A percentile compares a stretch with the other conserved stretches of the same genome.
phyloP scores from a whole-genome alignment of 495 filamentous ascomycete genomes.

The Penicillium odoratum region DNA sequence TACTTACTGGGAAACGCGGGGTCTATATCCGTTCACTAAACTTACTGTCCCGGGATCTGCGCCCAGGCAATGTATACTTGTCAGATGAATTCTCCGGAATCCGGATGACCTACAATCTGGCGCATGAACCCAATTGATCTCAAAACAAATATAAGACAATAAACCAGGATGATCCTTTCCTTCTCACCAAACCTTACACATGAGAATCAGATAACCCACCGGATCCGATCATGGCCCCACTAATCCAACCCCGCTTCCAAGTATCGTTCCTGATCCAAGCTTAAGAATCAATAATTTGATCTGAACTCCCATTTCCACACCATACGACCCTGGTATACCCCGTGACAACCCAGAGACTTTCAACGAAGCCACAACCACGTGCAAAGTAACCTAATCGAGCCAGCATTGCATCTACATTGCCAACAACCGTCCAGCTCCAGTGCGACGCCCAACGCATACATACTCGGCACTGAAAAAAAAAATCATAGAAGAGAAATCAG shows the following conservation, averaged over 20 bases:
- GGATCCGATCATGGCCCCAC: conserved; percentile 6
- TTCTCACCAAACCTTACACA: not conserved
- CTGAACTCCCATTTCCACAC: not conserved
- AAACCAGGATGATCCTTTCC: conserved; percentile 1
- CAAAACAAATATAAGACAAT: not conserved
- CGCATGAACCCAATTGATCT: not conserved
- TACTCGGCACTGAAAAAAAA: not conserved
- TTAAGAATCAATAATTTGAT: not conserved
- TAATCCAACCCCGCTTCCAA: not conserved
- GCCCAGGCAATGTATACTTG: not conserved
- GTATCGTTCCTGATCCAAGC: conserved; percentile 3
- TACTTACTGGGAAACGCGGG: too few relatives aligned
- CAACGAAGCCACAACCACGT: not conserved
- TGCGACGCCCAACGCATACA: not conserved
- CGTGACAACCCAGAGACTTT: not conserved
- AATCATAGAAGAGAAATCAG: not conserved
- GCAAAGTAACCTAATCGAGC: not conserved
- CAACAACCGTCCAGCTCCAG: not conserved
- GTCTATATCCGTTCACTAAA: too few relatives aligned
- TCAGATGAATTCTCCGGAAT: not conserved
- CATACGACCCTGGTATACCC: not conserved
- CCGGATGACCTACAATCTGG: not conserved
- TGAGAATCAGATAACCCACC: conserved; percentile 8
- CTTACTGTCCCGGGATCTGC: not conserved
- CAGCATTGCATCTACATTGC: not conserved